These are phyloP conservation scores for Pluteus cervinus DNA, from an alignment of 768 basidiomycete genomes.

Conservation along the genomic window DNA sequence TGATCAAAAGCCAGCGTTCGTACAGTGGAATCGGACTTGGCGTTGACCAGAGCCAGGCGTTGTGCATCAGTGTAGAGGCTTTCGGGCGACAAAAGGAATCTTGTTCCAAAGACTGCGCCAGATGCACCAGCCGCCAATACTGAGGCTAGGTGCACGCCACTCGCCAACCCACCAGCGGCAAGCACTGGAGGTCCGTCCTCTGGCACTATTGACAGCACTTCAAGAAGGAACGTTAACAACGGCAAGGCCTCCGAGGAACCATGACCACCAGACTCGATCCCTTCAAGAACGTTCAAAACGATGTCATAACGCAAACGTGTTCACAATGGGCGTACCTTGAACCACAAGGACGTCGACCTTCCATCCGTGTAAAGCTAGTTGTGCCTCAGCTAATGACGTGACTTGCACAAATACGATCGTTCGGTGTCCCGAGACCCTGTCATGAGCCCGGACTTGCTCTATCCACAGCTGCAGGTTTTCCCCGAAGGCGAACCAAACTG, in stretches of 20 bases:
- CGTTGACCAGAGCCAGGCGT: constrained; percentile 44
- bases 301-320: constrained; percentile 2
- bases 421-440: too few species aligned
- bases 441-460: constrained; percentile 48
- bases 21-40: constrained; percentile 38
- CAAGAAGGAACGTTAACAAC: constrained; percentile 52
- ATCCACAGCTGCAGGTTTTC: constrained; percentile 55
- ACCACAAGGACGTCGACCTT: constrained; percentile 70
- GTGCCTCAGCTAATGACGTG: constrained; percentile 53
- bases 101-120: constrained; percentile 69
- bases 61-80: constrained; percentile 50
- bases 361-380: constrained; percentile 57
- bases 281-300: constrained; percentile 27
- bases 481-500: constrained; percentile 77
- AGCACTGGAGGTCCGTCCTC: constrained; percentile 46
- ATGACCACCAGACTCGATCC: constrained; percentile 79
- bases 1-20: constrained; percentile 62
- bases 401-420: constrained; percentile 64
- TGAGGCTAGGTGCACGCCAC: constrained; percentile 59
- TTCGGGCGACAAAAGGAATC: constrained; percentile 66
- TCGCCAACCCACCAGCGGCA: constrained; percentile 70
- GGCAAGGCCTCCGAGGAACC: constrained; percentile 53
- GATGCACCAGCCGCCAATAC: constrained; percentile 62
- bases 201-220: constrained; percentile 39
- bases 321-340: constrained; percentile 47